phyloP scores from a whole-genome alignment of 768 basidiomycete species.

The Auriscalpium microsporum region DNA sequence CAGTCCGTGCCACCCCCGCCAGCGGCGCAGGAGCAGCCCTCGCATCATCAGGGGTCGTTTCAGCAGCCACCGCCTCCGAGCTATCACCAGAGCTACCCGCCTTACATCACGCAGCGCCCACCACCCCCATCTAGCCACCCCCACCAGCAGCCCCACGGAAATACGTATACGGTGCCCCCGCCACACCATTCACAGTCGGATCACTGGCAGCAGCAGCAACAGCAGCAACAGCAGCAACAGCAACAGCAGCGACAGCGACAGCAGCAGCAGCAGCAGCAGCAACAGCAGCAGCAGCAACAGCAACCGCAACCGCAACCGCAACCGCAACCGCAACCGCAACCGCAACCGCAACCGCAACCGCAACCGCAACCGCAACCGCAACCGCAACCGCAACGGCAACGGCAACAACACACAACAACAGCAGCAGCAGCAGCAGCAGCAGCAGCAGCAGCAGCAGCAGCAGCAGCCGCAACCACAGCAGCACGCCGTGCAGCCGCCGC shows the following conservation, averaged over 20 bases:
- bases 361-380: too few species aligned
- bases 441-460: constrained; percentile 12
- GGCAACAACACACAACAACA: too few species aligned
- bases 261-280: too few species aligned
- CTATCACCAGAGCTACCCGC: constrained; percentile 24
- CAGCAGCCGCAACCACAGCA: constrained; percentile 7
- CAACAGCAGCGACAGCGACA: not conserved
- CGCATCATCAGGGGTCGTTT: constrained; percentile 30
- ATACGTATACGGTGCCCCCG: constrained; percentile 13
- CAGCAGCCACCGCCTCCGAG: constrained; percentile 33
- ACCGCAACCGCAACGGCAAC: too few species aligned
- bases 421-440: too few species aligned
- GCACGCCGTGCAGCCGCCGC: not conserved
- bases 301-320: constrained; percentile 8
- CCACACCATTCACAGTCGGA: constrained; percentile 10
- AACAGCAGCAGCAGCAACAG: not conserved
- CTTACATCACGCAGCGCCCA: constrained; percentile 12
- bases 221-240: constrained; percentile 7
- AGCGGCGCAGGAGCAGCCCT: constrained; percentile 36
- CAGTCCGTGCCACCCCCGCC: constrained; percentile 24
- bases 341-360: too few species aligned
- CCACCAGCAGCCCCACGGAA: constrained; percentile 16
- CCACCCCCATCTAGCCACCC: constrained; percentile 18
- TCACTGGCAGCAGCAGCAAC: constrained; percentile 14
- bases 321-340: too few species aligned